Evolutionary conservation across 2,329 filamentous ascomycete genomes (phyloP), one percentile per base, ranked within the genome.

Genomic region (Ophiostoma quercus): DNA sequence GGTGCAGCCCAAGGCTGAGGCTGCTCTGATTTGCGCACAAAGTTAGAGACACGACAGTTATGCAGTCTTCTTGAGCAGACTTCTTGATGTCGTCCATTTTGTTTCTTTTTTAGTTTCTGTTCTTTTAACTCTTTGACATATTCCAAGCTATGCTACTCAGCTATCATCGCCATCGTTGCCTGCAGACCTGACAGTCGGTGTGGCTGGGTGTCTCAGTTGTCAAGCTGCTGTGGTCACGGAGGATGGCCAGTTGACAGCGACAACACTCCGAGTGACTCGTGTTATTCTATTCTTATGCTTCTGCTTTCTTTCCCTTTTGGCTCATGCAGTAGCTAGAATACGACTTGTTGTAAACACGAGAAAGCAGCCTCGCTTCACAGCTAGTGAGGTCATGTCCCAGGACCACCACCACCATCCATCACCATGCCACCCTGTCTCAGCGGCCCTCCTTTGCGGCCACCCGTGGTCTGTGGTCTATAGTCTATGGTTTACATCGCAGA

Each of bases 351-450:
- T 8, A 34, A 34, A 8, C 8, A 34, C 34, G 4, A 34, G 34
- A 7, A 51, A 22, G 12, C 32, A 62, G 57, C 19, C 60, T 39
- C 32, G 60, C 60, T 65, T 65, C 32, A 16, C 16, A 9, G n/a
- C 34, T 19, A n/a, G 63, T 66, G 63, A 66, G 37, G 63, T 66
- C 63, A 66, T 66, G 60, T 37, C 2, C 34, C 7, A 22, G 11
- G 60, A 39, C 39, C 66, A 25, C 41, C 19, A n/a, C 66, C 32
- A 3, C 16, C 60, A 2, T 63, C 32, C 16, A 34, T 65, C 34
- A n/a, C 19, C 34, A 34, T 25, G 43, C 16, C 60, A 65, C 16
- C 32, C 34, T 70, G 66, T 70, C 69, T 70, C 9, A 67, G 57
- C 66, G n/a, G 22, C 37, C 37, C 63, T n/a, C 63, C 60, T 9